Evolutionary conservation across 768 basidiomycete species (phyloP).

Genomic region (Boletus rubescentipes): DNA sequence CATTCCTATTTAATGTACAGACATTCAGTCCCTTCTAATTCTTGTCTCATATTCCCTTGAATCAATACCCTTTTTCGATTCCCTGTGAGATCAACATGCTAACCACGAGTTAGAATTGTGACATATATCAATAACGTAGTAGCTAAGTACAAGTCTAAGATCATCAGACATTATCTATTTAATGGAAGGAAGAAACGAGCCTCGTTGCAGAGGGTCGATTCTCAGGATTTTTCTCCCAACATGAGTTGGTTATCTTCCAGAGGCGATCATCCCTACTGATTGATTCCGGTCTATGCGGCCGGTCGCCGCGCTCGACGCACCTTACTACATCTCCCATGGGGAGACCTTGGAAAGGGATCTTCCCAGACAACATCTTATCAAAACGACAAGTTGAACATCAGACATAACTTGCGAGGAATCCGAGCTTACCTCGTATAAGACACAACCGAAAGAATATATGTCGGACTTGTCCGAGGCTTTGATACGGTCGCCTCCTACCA

Average conservation of each 20-base stretch:
- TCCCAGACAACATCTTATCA: constrained; percentile 20
- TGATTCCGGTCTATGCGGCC: constrained; percentile 7
- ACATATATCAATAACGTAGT: background rate
- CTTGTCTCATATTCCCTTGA: constrained; percentile 4
- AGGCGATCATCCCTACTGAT: constrained; percentile 7
- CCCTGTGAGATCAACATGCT: background rate
- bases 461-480: constrained; percentile 18
- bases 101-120: background rate
- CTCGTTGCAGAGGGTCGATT: constrained; percentile 14
- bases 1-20: constrained; percentile 18
- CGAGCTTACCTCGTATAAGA: constrained; percentile 30
- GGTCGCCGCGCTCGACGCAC: background rate
- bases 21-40: constrained; percentile 20
- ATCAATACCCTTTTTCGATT: background rate
- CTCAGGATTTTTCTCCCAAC: constrained; percentile 10
- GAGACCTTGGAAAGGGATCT: constrained; percentile 9
- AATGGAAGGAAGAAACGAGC: background rate
- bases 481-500: background rate
- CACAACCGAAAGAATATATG: constrained; percentile 29
- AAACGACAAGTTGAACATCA: background rate
- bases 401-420: background rate
- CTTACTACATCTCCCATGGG: background rate
- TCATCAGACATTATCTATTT: background rate
- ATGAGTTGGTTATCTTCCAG: constrained; percentile 10
- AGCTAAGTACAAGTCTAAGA: background rate